Base-by-base conservation (phyloP, 176 grass and related monocot genomes). In the Aechmea fasciata region DNA sequence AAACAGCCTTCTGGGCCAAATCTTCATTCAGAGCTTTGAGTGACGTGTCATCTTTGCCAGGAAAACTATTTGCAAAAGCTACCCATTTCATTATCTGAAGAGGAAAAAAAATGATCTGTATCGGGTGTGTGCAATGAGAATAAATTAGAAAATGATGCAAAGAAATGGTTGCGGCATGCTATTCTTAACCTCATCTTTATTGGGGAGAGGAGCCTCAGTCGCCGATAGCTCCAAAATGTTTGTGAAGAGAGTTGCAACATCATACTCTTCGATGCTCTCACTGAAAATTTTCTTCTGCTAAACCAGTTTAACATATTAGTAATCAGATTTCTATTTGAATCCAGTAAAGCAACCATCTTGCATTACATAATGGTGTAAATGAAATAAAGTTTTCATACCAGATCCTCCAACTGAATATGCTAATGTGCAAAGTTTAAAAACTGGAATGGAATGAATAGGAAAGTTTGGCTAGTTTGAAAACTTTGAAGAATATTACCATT, bases 71-170 rank as follows among this genome's bases (percentile, higher is more conserved):
- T 53, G 80, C 76, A 74, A 99, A 99, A 14, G 66, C 59, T 67
- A 82, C 84, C 94, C 94, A 99, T 71, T 85, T 87, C 74, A 53
- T 81, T 69, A 80, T 84, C 94, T 90, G 66, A 50, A 10, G 68
- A 80, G 17, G 15, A 62, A 15, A n/a, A 86, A 6, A 41, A 74
- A 41, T 41, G 33, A 41, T 41, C 4, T 41, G 33, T 41, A 41
- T 41, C 33, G 4, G 33, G 33, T 41, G 33, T 61, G 9, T 2
- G 55, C 20, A 18, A 18, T 20, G 55, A 61, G 2, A 10, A 61
- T 9, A 61, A 61, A 7, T 61, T 11, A 61, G 55, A 18, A 9
- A 18, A 61, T 55, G 17, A 2, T 20, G 0, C 13, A n/a, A 61
- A 14, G 10, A n/a, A n/a, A 61, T 41, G 55, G 20, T 18, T 8